Conservation (phyloP, 139 green algal species). For the Closterium sp. region DNA sequence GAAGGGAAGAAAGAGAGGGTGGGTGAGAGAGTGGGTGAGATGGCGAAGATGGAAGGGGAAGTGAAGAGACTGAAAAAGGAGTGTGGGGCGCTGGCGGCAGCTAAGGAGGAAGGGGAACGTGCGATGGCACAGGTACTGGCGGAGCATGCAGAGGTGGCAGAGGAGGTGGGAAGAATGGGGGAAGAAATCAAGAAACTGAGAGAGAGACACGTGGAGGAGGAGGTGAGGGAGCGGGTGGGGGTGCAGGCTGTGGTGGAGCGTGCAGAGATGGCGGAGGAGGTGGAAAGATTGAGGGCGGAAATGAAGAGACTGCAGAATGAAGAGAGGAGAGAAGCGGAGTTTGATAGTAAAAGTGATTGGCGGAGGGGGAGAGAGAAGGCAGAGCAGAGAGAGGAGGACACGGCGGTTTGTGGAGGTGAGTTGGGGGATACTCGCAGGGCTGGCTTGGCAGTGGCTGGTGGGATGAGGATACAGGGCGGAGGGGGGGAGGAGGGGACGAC, state of each 20-base stretch:
- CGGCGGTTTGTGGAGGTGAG: background rate
- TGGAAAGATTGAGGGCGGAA: background rate
- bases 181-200: no score
- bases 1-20: background rate
- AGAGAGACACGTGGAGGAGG: no score
- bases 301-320: background rate
- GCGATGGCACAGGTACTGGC: no score
- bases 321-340: background rate
- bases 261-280: background rate
- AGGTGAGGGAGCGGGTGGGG: background rate
- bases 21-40: no score
- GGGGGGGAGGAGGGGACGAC: background rate
- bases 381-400: background rate
- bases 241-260: background rate
- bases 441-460: background rate
- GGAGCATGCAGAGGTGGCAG: no score
- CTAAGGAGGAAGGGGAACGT: background rate
- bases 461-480: background rate
- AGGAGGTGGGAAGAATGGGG: no score
- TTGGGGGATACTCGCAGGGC: background rate
- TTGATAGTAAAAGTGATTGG: no score
- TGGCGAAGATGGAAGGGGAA: background rate
- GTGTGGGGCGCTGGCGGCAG: background rate
- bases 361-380: background rate
- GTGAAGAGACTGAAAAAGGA: background rate